Conservation (phyloP, 441 rosid species). For the Eruca vesicaria region DNA sequence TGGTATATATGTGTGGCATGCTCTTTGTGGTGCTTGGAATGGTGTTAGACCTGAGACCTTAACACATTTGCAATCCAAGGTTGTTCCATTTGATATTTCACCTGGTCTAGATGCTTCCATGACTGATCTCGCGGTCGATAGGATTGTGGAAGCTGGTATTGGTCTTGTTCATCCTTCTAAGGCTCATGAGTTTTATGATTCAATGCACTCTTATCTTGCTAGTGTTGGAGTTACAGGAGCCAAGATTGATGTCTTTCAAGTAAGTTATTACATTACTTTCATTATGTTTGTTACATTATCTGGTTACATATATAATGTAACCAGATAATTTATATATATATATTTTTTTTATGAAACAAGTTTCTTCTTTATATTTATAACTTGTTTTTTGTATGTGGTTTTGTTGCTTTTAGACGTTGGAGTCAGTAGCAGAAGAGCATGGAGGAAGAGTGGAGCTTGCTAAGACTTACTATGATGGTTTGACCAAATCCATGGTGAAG, state of each 20-base stretch:
- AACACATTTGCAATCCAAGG: constrained; percentile 49
- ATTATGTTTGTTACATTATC: neutral
- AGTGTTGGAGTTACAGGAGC: constrained; percentile 64
- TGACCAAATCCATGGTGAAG: constrained; percentile 56
- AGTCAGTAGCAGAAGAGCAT: constrained; percentile 62
- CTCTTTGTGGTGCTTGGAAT: constrained; percentile 90
- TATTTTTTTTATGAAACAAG: too few species aligned
- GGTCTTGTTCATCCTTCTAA: constrained; percentile 73
- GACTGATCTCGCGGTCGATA: constrained; percentile 76
- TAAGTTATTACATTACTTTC: constrained; percentile 33
- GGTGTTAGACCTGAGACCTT: constrained; percentile 66
- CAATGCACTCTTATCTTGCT: constrained; percentile 77
- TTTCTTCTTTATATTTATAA: neutral
- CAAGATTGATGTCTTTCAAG: constrained; percentile 83
- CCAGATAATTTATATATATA: too few species aligned
- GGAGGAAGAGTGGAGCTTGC: constrained; percentile 79
- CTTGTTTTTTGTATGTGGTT: neutral
- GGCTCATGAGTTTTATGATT: constrained; percentile 58
- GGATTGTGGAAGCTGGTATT: constrained; percentile 66
- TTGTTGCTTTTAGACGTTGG: constrained; percentile 47
- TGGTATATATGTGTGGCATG: constrained; percentile 87
- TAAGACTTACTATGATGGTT: constrained; percentile 58
- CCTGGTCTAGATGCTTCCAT: constrained; percentile 62
- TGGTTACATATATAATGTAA: too few species aligned
- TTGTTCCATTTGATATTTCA: constrained; percentile 46